phyloP scores from a whole-genome alignment of 2,329 filamentous ascomycete genomes.

The Sporothrix mexicana region DNA sequence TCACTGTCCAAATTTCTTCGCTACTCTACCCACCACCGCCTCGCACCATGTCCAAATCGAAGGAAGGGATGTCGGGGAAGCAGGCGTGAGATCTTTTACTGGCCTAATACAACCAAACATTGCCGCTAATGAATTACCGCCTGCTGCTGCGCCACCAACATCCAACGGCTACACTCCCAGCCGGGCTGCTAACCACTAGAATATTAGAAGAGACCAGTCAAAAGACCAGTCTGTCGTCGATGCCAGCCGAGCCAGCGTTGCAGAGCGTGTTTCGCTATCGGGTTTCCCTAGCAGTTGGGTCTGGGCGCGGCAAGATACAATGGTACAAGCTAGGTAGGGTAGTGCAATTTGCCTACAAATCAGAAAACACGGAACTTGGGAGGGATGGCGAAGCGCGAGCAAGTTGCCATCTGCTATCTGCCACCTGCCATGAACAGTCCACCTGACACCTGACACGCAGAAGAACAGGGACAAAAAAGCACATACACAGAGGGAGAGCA shows the following conservation, averaged over 20 bases:
- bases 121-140: slow-evolving; percentile 29
- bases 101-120: not conserved
- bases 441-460: not conserved
- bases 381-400: not conserved
- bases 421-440: not conserved
- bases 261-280: not conserved
- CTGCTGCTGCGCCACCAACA: slow-evolving; percentile 32
- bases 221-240: not conserved
- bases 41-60: not conserved
- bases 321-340: too few species aligned
- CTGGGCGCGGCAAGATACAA: not conserved
- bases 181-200: slow-evolving; percentile 1
- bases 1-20: not conserved
- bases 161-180: slow-evolving; percentile 17
- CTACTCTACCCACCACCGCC: not conserved
- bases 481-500: not conserved
- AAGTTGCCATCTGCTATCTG: not conserved
- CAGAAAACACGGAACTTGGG: not conserved
- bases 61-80: slow-evolving; percentile 8
- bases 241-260: slow-evolving; percentile 2
- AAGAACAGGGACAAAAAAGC: not conserved
- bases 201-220: too few species aligned
- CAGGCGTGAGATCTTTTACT: slow-evolving; percentile 1
- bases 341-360: too few species aligned
- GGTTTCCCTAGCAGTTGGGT: not conserved